These are phyloP conservation scores for Backusella circina DNA, from an alignment of 192 early-diverging fungal species.

Conservation along the genomic window DNA sequence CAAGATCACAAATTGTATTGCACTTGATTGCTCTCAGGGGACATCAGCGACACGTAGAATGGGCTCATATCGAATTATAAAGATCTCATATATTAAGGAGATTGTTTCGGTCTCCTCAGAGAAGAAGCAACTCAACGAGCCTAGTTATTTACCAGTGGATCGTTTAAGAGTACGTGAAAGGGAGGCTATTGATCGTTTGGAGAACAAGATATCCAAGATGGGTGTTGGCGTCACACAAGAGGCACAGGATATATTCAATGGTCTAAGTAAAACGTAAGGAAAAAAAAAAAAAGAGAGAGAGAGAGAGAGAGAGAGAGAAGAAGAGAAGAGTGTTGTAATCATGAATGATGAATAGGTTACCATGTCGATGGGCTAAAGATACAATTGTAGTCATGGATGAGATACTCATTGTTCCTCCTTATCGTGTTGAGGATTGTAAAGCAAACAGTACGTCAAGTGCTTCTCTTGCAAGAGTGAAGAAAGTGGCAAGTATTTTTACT, in stretches of 20 bases:
- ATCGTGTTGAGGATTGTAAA: conserved; percentile 66
- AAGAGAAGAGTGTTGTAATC: too few relatives aligned
- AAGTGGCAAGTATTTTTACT: conserved; percentile 55
- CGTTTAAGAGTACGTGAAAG: conserved; percentile 48
- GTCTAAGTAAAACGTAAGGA: conserved; percentile 70
- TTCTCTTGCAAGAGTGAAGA: conserved; percentile 67
- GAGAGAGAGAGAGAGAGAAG: too few relatives aligned
- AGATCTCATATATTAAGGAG: conserved; percentile 59
- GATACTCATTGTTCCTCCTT: conserved; percentile 71
- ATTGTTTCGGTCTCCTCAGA: conserved; percentile 24
- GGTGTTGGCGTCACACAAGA: conserved; percentile 76
- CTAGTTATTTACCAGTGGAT: conserved; percentile 50
- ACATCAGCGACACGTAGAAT: conserved; percentile 28
- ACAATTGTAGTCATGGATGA: conserved; percentile 81
- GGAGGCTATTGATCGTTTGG: conserved; percentile 45
- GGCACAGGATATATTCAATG: conserved; percentile 80
- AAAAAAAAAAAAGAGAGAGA: too few relatives aligned
- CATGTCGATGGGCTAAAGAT: conserved; percentile 74
- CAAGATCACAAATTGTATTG: conserved; percentile 55
- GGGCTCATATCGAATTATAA: conserved; percentile 52
- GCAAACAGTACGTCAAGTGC: conserved; percentile 49
- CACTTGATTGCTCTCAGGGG: conserved; percentile 41
- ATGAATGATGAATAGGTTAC: conserved; percentile 42
- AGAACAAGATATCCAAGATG: conserved; percentile 51
- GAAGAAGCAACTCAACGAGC: conserved; percentile 4